Evolutionary conservation across 371 early-diverging fungal genomes (phyloP), one percentile per base, ranked within the genome.

Genomic region (Mortierella sp.): DNA sequence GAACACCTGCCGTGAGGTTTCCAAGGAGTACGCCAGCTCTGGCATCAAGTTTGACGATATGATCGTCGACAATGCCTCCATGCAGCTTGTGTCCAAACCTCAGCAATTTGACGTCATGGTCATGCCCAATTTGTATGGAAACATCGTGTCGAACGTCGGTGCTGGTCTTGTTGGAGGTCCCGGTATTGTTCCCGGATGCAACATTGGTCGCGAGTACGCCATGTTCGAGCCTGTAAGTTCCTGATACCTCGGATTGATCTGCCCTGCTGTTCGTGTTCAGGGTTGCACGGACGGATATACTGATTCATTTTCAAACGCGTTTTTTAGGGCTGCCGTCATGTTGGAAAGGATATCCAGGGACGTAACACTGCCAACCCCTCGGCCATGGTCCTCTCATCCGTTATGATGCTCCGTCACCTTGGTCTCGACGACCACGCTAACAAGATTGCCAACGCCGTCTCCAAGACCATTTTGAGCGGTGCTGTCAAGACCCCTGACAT

Each of bases 21-120:
- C 96, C 71, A 90, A 96, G 83, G 92, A 92, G 81, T 98, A 98
- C 83, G 87, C 90, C 64, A 81, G 86, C 79, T 86, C 88, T 48
- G 95, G 94, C 46, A 95, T 98, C 81, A 80, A 90, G 84, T 91
- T 94, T 81, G 89, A 95, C 64, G 97, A 97, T 83, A 96, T 98
- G 98, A 98, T 98, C 83, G 97, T 98, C 67, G 98, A 98, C 82
- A 98, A 98, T 86, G 91, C 96, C 43, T 91, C 98, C 55, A 98
- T 98, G 98, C 98, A 98, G 82, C 88, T 98, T 18, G 98, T 97
- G 34, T 91, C 95, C 73, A 93, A 89, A 78, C 98, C 98, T 56
- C 91, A 91, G 72, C 98, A 98, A 83, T 98, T 98, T 61, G 98
- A 98, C 79, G 98, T 98, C 55, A 91, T 98, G 87, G 97, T 98